Evolutionary conservation across 2,329 filamentous ascomycete genomes (phyloP).

Genomic region (Aphanoascus verrucosus): DNA sequence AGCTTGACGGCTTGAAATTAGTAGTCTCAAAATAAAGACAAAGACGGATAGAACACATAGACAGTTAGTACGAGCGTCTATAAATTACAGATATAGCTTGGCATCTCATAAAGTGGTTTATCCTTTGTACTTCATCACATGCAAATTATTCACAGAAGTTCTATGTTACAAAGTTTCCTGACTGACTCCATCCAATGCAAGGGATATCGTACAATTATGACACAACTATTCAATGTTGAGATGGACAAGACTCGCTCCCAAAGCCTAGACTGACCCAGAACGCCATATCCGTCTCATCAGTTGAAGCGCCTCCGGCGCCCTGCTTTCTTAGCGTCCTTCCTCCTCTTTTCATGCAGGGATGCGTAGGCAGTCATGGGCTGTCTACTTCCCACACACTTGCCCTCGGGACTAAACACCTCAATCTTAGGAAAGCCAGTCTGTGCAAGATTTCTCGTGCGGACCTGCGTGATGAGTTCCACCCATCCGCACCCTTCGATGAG

Average conservation of each 20-base stretch:
- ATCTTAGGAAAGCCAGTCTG: constrained; percentile 53
- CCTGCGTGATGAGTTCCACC: constrained; percentile 77
- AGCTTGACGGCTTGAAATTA: not conserved
- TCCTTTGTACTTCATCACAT: not conserved
- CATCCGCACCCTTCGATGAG: constrained; percentile 88
- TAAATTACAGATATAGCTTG: too few relatives aligned
- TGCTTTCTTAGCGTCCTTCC: constrained; percentile 25
- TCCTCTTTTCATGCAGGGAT: constrained; percentile 14
- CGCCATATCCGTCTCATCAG: not conserved
- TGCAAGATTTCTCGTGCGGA: constrained; percentile 46
- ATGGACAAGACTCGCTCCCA: not conserved
- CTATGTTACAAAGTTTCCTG: not conserved
- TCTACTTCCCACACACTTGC: constrained; percentile 29
- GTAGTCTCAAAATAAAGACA: not conserved
- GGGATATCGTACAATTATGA: constrained; percentile 2
- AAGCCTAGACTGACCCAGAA: not conserved
- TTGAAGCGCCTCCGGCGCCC: constrained; percentile 20
- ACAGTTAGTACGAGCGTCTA: not conserved
- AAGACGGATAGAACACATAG: not conserved
- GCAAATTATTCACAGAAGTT: not conserved
- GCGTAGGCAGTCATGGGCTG: constrained; percentile 13
- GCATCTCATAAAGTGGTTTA: too few relatives aligned
- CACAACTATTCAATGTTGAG: not conserved
- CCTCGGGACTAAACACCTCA: constrained; percentile 76
- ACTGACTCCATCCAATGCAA: constrained; percentile 7